Conservation (phyloP, 139 green algal genomes). For the Micractinium sp. region DNA sequence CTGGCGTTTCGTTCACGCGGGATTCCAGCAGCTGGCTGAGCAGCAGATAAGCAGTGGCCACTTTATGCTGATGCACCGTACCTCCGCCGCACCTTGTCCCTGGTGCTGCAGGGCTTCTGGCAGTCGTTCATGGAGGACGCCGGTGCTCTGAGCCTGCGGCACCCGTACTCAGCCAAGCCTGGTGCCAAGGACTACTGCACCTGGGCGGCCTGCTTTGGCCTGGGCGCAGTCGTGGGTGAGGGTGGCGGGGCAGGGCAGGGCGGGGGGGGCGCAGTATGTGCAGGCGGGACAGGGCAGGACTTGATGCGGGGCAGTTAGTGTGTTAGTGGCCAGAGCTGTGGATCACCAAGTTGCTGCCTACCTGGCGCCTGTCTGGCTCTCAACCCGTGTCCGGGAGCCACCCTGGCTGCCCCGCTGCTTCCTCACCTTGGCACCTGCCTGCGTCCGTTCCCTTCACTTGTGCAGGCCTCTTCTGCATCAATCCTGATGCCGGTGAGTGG, state of each 20-base stretch:
- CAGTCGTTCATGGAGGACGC: slow-evolving; percentile 28
- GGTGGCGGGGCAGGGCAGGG: neutral
- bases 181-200: slow-evolving; percentile 9
- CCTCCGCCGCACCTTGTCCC: neutral
- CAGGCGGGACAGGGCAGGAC: no score
- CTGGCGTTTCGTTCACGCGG: neutral
- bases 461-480: slow-evolving; percentile 36
- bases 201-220: slow-evolving; percentile 35
- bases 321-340: no score
- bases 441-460: no score
- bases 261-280: no score
- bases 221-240: slow-evolving; percentile 41
- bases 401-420: no score
- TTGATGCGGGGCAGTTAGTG: no score
- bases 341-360: no score
- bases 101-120: slow-evolving; percentile 22
- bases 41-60: neutral
- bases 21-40: neutral
- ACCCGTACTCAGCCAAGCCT: slow-evolving; percentile 41
- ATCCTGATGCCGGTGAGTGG: slow-evolving; percentile 1
- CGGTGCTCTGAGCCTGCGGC: slow-evolving; percentile 27
- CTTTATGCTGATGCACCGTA: neutral
- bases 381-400: no score
- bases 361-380: no score
- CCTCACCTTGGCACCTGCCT: no score